Conservation (phyloP, 2,329 filamentous ascomycete genomes). For the Apiospora sp. region DNA sequence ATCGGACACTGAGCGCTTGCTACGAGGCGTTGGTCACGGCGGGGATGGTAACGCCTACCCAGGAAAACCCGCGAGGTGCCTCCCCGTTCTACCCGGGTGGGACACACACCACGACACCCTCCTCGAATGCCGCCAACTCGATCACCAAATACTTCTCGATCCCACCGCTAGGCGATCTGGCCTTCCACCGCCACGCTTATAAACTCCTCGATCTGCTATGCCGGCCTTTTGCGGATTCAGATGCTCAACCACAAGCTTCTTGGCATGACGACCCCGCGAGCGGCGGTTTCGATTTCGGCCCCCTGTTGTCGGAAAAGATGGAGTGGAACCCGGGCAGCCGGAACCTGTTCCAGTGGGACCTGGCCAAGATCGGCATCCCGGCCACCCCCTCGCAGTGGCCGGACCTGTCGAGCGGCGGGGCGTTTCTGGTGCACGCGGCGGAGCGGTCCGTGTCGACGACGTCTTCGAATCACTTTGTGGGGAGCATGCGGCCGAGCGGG, state of each 20-base stretch:
- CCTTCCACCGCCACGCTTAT: background rate
- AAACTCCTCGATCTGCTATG: background rate
- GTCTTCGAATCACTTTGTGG: conserved; percentile 6
- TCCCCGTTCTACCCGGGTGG: background rate
- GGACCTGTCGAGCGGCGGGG: background rate
- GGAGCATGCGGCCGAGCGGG: conserved; percentile 1
- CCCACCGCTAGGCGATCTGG: background rate
- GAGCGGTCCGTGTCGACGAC: background rate
- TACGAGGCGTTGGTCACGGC: background rate
- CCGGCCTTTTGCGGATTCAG: background rate
- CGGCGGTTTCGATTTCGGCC: background rate
- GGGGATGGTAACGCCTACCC: background rate
- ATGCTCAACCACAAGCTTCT: background rate
- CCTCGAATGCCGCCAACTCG: background rate
- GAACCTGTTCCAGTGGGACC: conserved; percentile 1
- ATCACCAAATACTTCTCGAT: background rate
- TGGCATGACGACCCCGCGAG: background rate
- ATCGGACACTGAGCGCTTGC: background rate
- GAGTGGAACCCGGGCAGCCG: conserved; percentile 3
- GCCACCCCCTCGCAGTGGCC: background rate
- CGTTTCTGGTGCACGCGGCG: background rate
- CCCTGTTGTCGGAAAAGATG: background rate
- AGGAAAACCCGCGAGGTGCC: background rate
- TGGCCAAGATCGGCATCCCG: conserved; percentile 7
- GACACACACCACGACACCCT: no score